A percentile compares a stretch with the other conserved stretches of the same genome.
These are phyloP conservation scores for Cyclotella kingstonii DNA, from an alignment of 108 stramenopile species.

Conservation along the genomic window DNA sequence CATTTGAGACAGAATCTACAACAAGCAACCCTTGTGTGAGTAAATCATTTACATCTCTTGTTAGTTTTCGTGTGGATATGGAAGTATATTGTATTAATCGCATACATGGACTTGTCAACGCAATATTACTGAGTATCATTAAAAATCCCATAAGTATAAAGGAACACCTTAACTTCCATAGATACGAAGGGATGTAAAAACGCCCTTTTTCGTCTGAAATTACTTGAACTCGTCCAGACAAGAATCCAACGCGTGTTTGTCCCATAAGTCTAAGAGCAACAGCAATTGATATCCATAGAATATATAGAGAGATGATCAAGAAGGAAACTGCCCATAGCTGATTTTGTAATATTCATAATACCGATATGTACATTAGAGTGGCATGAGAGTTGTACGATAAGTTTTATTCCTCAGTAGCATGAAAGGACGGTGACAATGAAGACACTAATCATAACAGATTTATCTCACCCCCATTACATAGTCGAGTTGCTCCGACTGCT, in stretches of 20 bases:
- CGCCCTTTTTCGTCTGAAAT: slow-evolving; percentile 24
- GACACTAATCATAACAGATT: neutral
- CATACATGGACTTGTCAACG: slow-evolving; percentile 25
- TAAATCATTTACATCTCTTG: slow-evolving; percentile 21
- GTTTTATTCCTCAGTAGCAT: neutral
- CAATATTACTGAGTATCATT: slow-evolving; percentile 8
- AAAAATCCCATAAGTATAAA: slow-evolving; percentile 25
- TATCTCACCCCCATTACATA: slow-evolving; percentile 36
- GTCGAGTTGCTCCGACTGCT: slow-evolving; percentile 30
- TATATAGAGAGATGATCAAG: slow-evolving; percentile 29
- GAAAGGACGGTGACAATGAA: neutral
- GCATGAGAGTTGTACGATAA: neutral
- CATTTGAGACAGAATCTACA: slow-evolving; percentile 26
- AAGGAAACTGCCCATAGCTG: slow-evolving; percentile 29
- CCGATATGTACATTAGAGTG: neutral
- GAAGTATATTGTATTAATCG: slow-evolving; percentile 2
- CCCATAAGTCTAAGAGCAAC: slow-evolving; percentile 33
- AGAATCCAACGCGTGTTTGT: slow-evolving; percentile 9
- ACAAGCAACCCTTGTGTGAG: slow-evolving; percentile 33
- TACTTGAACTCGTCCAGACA: slow-evolving; percentile 30
- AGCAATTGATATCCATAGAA: slow-evolving; percentile 27
- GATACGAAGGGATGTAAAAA: slow-evolving; percentile 20
- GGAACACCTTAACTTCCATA: slow-evolving; percentile 28
- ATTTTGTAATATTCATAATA: neutral
- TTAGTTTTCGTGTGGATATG: slow-evolving; percentile 18